phyloP scores from a whole-genome alignment of 1,139 yeast species.

The Geotrichum klebahnii region DNA sequence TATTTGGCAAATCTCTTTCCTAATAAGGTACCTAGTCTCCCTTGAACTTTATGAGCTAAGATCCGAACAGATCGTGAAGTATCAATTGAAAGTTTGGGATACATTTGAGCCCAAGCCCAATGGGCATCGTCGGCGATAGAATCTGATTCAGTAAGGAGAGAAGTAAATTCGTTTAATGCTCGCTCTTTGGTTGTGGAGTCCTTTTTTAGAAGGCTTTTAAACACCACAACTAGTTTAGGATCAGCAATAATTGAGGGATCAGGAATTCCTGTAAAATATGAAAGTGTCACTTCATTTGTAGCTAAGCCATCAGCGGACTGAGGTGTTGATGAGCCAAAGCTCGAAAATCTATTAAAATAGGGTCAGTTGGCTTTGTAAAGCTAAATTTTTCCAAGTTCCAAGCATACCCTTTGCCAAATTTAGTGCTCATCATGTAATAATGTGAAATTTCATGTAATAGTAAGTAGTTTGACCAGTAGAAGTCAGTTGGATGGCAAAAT shows the following conservation, averaged over 20 bases:
- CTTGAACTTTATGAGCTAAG: constrained; percentile 61
- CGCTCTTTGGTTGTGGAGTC: constrained; percentile 82
- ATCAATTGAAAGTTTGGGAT: constrained; percentile 73
- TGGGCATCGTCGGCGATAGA: constrained; percentile 45
- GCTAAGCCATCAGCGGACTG: constrained; percentile 11
- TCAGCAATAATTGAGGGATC: constrained; percentile 58
- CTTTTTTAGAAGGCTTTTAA: constrained; percentile 71
- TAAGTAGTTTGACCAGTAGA: not conserved
- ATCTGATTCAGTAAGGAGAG: constrained; percentile 28
- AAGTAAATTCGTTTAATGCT: constrained; percentile 57
- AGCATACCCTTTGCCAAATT: constrained; percentile 16
- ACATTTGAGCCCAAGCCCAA: constrained; percentile 74
- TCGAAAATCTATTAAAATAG: constrained; percentile 4
- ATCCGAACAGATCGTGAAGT: constrained; percentile 61
- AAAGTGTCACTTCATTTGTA: constrained; percentile 67
- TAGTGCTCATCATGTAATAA: constrained; percentile 2
- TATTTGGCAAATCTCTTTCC: constrained; percentile 64
- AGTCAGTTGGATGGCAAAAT: not conserved
- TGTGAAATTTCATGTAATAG: not conserved
- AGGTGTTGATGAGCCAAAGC: constrained; percentile 12
- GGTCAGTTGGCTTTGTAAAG: not conserved
- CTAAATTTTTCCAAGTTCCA: not conserved
- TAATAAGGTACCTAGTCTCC: constrained; percentile 45
- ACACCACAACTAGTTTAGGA: constrained; percentile 58
- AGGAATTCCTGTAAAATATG: constrained; percentile 74